phyloP scores from a whole-genome alignment of 2,329 filamentous ascomycete species.

The Ophiostoma montium region DNA sequence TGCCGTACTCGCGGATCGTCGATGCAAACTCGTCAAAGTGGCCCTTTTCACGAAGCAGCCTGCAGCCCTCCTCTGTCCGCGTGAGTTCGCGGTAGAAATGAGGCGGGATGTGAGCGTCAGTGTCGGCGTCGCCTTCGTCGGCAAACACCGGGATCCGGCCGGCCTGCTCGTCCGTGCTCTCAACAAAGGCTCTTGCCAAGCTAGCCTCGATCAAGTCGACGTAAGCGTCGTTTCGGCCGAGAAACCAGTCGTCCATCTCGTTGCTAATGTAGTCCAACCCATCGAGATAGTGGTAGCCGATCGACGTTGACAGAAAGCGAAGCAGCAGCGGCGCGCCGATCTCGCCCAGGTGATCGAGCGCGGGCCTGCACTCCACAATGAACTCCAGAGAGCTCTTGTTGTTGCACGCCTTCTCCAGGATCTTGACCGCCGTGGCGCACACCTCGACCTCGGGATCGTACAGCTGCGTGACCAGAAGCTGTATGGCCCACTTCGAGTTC shows the following conservation, averaged over 20 bases:
- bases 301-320: conserved; percentile 86
- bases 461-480: conserved; percentile 89
- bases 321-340: conserved; percentile 88
- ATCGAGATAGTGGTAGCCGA: conserved; percentile 94
- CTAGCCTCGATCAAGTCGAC: conserved; percentile 93
- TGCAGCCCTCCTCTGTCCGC: conserved; percentile 82
- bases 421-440: conserved; percentile 90
- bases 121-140: conserved; percentile 38
- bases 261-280: conserved; percentile 97
- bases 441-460: conserved; percentile 97
- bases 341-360: conserved; percentile 87
- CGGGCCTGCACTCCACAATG: conserved; percentile 89
- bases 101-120: conserved; percentile 63
- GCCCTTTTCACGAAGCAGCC: conserved; percentile 76
- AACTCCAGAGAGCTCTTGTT: conserved; percentile 82
- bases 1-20: conserved; percentile 76
- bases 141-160: conserved; percentile 45
- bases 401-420: conserved; percentile 94
- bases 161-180: conserved; percentile 41
- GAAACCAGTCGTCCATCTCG: conserved; percentile 99
- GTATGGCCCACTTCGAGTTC: conserved; percentile 90
- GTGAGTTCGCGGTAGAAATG: conserved; percentile 96
- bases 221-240: conserved; percentile 93
- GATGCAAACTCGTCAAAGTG: conserved; percentile 89
- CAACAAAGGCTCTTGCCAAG: conserved; percentile 48